Base-by-base conservation (phyloP, 768 basidiomycete species). In the Piloderma croceum region DNA sequence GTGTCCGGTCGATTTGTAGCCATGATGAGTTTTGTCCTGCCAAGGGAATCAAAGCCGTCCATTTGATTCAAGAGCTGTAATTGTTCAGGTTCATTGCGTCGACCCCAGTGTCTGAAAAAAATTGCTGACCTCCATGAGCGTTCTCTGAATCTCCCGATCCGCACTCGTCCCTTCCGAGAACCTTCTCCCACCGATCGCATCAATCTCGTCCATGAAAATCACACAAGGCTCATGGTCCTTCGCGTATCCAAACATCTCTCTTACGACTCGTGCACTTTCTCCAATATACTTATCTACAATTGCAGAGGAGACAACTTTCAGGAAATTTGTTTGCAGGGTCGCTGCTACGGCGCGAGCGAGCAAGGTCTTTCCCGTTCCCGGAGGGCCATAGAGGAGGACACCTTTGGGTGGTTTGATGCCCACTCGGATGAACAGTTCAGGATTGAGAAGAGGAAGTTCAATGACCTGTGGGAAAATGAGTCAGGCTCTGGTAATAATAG, bases 1-100 rank as follows among this genome's bases (percentile, higher is more conserved):
- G 93, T 98, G 61, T 99, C 96, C 1, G 96, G 96, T 56, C 96
- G 76, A 70, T 98, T 99, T 19, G 96, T 99, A n/a, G 96, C 96
- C 90, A 98, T 97, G 61, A 99, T 99, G 39, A 98, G 77, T 64
- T 98, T 98, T 24, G 93, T 97, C 49, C 72, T 73, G 33, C 96
- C 96, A 21, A 99, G 71, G 12, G 94, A 91, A 64, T 98, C 96
- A 67, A 99, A 99, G 18, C 96, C 96, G 59, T 99, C 96, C 91
- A 99, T 96, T 65, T 98, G 94, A 57, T 98, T 98, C 23, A 99
- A 76, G 19, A 99, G 72, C 91, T 94, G 52, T 12, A 31, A 21
- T n/a, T 13, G 31, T 37, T 36, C 34, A 25, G 12, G 31, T 24
- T 27, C 6, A 33, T 34, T 34, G 27, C 23, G 9, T 32, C 22